These are phyloP conservation scores for Cercospora sp. DNA, from an alignment of 2,329 filamentous ascomycete species.

Conservation along the genomic window DNA sequence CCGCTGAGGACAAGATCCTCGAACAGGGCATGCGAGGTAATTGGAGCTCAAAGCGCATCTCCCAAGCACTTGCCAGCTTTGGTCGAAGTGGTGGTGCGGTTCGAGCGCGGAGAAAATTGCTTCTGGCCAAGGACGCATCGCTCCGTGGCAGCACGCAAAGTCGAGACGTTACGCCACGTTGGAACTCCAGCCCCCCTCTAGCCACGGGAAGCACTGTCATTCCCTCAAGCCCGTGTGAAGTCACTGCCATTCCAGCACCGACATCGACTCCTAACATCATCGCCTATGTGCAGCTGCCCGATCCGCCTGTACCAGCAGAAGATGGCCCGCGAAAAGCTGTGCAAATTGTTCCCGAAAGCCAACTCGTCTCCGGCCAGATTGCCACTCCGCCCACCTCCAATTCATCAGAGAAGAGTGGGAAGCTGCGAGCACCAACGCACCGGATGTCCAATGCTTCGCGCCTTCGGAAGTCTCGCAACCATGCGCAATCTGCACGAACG, in stretches of 20 bases:
- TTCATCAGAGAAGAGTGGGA: constrained; percentile 5
- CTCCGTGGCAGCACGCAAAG: neutral
- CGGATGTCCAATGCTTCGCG: neutral
- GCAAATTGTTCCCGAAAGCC: neutral
- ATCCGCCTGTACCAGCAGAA: neutral
- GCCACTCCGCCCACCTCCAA: neutral
- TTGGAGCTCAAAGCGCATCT: constrained; percentile 3
- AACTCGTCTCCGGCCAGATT: neutral
- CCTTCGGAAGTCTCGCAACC: neutral
- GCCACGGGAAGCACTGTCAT: neutral
- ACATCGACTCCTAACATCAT: neutral
- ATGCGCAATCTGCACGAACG: neutral
- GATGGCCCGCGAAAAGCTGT: neutral
- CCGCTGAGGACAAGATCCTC: constrained; percentile 12
- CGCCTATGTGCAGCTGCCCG: constrained; percentile 1
- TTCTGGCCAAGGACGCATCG: neutral
- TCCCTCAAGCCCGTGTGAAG: neutral
- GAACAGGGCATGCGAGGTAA: constrained; percentile 10
- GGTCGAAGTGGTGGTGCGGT: constrained; percentile 7
- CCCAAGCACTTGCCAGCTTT: neutral
- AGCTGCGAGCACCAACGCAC: constrained; percentile 2
- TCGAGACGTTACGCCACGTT: neutral
- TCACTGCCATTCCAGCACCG: neutral
- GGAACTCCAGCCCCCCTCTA: neutral
- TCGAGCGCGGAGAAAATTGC: neutral